Percentiles rank a stretch among this genome's conserved stretches.
phyloP scores from a whole-genome alignment of 768 basidiomycete genomes.

The Xanthoconium stramineum region DNA sequence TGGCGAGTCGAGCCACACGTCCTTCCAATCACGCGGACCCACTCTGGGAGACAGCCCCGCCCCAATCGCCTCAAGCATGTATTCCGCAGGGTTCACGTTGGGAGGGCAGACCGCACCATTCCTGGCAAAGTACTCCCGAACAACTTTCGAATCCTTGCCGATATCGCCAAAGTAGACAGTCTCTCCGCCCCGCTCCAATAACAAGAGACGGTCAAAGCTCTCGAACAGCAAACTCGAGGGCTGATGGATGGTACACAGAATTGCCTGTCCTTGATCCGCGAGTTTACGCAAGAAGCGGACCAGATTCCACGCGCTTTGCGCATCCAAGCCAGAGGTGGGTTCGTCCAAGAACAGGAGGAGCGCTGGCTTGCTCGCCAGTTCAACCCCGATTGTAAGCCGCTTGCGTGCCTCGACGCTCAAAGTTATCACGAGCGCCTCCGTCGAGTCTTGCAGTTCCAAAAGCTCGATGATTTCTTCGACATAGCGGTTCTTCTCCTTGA shows the following conservation, averaged over 20 bases:
- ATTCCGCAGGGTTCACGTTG: conserved; percentile 78
- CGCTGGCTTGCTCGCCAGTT: conserved; percentile 70
- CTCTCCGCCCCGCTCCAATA: conserved; percentile 76
- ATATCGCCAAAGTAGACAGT: conserved; percentile 95
- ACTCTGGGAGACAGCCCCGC: conserved; percentile 72
- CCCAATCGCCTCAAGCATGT: conserved; percentile 84
- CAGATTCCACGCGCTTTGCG: conserved; percentile 75
- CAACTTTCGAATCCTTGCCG: conserved; percentile 62
- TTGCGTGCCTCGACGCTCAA: conserved; percentile 72
- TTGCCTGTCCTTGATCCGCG: conserved; percentile 82
- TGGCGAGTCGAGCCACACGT: conserved; percentile 75
- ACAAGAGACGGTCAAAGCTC: conserved; percentile 71
- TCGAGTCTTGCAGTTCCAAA: conserved; percentile 77
- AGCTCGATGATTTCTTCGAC: conserved; percentile 83
- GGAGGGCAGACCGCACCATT: conserved; percentile 69
- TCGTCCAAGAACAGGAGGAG: conserved; percentile 35
- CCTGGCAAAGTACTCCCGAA: conserved; percentile 73
- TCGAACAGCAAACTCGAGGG: conserved; percentile 85
- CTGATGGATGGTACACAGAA: conserved; percentile 89
- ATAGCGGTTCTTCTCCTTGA: conserved; percentile 74
- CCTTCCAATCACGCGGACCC: conserved; percentile 81
- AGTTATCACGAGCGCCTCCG: conserved; percentile 77
- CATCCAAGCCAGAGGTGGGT: conserved; percentile 56
- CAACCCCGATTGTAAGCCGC: conserved; percentile 87
- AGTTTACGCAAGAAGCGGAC: conserved; percentile 81